Evolutionary conservation across 768 basidiomycete genomes (phyloP).

Genomic region (Suillus plorans): DNA sequence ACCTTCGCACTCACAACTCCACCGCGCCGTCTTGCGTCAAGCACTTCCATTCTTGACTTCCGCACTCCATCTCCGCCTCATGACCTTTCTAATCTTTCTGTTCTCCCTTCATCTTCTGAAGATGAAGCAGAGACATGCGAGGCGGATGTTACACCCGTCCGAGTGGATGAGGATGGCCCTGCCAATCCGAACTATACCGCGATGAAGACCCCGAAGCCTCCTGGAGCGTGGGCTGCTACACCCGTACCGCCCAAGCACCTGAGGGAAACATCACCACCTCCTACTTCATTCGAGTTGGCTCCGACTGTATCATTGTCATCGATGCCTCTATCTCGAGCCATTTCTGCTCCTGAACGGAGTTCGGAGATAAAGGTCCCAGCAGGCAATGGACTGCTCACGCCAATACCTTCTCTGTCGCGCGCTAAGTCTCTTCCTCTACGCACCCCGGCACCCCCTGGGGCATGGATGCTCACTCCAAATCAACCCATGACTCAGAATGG

Average conservation of each 20-base stretch:
- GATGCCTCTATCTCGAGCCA: slow-evolving; percentile 22
- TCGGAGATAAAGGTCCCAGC: slow-evolving; percentile 18
- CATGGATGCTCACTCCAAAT: slow-evolving; percentile 60
- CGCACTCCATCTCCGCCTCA: slow-evolving; percentile 64
- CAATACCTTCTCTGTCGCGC: slow-evolving; percentile 48
- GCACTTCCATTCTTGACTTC: slow-evolving; percentile 46
- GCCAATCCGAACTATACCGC: slow-evolving; percentile 28
- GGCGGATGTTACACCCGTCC: slow-evolving; percentile 22
- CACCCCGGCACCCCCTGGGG: slow-evolving; percentile 72
- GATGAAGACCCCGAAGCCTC: slow-evolving; percentile 46
- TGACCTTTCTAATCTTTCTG: slow-evolving; percentile 65
- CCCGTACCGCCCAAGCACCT: slow-evolving; percentile 29
- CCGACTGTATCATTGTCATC: slow-evolving; percentile 20
- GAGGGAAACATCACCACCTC: slow-evolving; percentile 18
- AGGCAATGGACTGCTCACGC: slow-evolving; percentile 38
- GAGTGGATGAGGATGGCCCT: slow-evolving; percentile 15
- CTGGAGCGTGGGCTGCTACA: slow-evolving; percentile 46
- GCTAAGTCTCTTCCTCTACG: slow-evolving; percentile 45
- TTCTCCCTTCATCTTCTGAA: slow-evolving; percentile 55
- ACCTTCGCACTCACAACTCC: slow-evolving; percentile 43
- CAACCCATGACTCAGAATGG: slow-evolving; percentile 22
- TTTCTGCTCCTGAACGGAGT: slow-evolving; percentile 12
- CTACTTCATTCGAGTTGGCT: slow-evolving; percentile 22
- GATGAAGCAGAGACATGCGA: slow-evolving; percentile 42
- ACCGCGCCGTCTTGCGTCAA: slow-evolving; percentile 42